Conservation (phyloP, 2,329 filamentous ascomycete species). For the Tolypocladium album region DNA sequence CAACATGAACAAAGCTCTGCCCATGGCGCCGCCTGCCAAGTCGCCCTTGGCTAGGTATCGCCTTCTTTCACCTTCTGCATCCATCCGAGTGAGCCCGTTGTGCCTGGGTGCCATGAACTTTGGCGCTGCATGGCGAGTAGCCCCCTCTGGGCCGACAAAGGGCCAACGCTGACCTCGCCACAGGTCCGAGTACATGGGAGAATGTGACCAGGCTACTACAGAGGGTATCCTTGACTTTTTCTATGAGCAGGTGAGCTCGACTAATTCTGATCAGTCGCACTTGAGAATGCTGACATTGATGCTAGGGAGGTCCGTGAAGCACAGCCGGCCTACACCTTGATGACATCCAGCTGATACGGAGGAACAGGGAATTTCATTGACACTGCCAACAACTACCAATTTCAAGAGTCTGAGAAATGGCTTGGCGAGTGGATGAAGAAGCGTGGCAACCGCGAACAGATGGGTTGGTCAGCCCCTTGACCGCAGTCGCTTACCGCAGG, state of each 20-base stretch:
- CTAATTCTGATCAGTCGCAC: background rate
- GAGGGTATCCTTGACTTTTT: slow-evolving; percentile 58
- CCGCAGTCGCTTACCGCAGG: too few species aligned
- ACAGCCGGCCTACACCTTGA: background rate
- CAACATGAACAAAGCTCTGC: slow-evolving; percentile 11
- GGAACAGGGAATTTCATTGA: slow-evolving; percentile 59
- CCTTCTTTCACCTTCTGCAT: slow-evolving; percentile 53
- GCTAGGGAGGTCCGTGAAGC: slow-evolving; percentile 14
- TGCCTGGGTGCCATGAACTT: slow-evolving; percentile 57
- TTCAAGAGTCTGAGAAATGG: slow-evolving; percentile 51
- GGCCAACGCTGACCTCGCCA: background rate
- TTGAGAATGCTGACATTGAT: background rate
- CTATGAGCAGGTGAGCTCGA: slow-evolving; percentile 36
- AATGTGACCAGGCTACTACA: slow-evolving; percentile 49
- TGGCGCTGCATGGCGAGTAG: slow-evolving; percentile 38
- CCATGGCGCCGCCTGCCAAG: slow-evolving; percentile 36
- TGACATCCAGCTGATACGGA: background rate
- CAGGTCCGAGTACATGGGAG: slow-evolving; percentile 48
- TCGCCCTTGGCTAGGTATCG: slow-evolving; percentile 55
- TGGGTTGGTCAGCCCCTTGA: slow-evolving; percentile 30
- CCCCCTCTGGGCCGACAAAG: background rate
- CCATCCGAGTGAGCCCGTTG: slow-evolving; percentile 56
- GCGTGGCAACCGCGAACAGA: slow-evolving; percentile 52
- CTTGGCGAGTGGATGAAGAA: slow-evolving; percentile 62
- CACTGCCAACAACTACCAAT: slow-evolving; percentile 59